These are phyloP conservation scores for Helicocarpus griseus DNA, from an alignment of 2,329 filamentous ascomycete genomes.

Conservation along the genomic window DNA sequence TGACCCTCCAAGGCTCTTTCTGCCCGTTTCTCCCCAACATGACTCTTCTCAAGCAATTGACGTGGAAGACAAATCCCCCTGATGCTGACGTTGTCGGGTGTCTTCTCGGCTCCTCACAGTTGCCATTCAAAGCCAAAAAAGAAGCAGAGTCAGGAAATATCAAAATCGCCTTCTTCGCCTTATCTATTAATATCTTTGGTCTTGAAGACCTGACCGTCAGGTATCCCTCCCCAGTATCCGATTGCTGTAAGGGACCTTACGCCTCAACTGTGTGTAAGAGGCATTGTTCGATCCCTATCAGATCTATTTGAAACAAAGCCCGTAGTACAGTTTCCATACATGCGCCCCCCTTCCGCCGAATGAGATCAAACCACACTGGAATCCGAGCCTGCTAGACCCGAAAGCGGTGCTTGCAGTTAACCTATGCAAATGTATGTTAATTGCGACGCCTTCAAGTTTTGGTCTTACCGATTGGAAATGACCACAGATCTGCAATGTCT, in stretches of 20 bases:
- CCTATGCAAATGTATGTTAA: not conserved
- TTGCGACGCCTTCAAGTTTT: no score
- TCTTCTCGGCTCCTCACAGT: not conserved
- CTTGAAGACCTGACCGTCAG: not conserved
- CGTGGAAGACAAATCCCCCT: not conserved
- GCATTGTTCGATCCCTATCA: not conserved
- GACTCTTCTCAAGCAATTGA: not conserved
- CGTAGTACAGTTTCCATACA: not conserved
- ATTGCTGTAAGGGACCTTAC: not conserved
- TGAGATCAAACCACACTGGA: not conserved
- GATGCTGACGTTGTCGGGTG: no score
- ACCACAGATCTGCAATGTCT: not conserved
- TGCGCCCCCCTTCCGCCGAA: not conserved
- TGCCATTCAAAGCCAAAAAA: not conserved
- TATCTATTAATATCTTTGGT: not conserved
- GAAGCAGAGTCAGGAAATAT: not conserved
- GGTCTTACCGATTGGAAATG: not conserved
- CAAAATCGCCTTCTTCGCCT: not conserved
- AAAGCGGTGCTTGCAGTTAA: not conserved
- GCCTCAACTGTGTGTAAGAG: not conserved
- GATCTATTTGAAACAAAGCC: not conserved
- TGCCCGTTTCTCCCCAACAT: no score
- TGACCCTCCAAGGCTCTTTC: not conserved
- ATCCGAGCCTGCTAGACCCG: no score
- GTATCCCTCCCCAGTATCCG: not conserved